A percentile compares a stretch with the other conserved stretches of the same genome.
Conservation (phyloP, 805 yeast genomes). For the Yarrowia keelungensis region DNA sequence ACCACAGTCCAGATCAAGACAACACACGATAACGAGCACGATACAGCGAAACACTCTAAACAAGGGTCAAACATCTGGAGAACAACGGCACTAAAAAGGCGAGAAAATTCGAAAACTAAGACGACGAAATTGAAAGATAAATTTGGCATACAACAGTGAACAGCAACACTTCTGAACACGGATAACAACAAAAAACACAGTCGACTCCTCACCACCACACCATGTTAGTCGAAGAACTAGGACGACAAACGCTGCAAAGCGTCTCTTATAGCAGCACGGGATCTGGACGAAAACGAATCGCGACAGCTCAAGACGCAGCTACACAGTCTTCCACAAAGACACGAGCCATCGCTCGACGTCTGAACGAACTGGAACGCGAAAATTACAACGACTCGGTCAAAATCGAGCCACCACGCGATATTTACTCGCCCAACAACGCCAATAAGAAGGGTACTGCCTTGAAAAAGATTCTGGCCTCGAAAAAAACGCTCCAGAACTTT, state of each 20-base stretch:
- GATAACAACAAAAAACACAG: too few species aligned
- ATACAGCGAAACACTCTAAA: too few species aligned
- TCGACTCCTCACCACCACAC: not conserved
- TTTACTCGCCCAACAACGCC: constrained; percentile 36
- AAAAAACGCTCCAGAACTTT: constrained; percentile 51
- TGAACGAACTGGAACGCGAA: constrained; percentile 50
- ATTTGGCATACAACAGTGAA: too few species aligned
- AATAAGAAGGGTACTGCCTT: constrained; percentile 39
- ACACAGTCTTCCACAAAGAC: constrained; percentile 39
- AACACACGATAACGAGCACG: too few species aligned
- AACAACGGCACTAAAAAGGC: too few species aligned
- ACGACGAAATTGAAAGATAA: too few species aligned
- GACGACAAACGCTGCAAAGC: constrained; percentile 22
- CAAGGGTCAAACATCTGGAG: too few species aligned
- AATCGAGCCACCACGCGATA: constrained; percentile 48
- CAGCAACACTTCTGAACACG: too few species aligned
- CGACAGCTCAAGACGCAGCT: constrained; percentile 23
- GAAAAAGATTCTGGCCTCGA: constrained; percentile 51
- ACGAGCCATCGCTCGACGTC: constrained; percentile 44
- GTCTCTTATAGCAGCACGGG: constrained; percentile 29
- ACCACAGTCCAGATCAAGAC: too few species aligned
- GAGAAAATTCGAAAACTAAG: too few species aligned
- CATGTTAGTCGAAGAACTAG: constrained; percentile 36
- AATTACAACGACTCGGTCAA: constrained; percentile 50
- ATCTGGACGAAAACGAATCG: constrained; percentile 30